Percentiles rank a stretch among this genome's conserved stretches.
phyloP scores from a whole-genome alignment of 768 basidiomycete species.

The Kwoniella botswanensis region DNA sequence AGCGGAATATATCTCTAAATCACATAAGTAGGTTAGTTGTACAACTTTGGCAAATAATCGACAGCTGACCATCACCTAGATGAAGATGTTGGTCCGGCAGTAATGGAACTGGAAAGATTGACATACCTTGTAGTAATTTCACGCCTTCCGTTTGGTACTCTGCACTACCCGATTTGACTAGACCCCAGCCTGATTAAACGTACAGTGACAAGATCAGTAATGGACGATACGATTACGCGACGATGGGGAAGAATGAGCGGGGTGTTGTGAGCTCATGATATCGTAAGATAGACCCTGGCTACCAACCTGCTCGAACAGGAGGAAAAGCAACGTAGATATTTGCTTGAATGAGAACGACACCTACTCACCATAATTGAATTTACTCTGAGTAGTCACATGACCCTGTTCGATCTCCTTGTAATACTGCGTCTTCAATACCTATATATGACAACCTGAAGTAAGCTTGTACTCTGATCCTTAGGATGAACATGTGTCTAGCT shows the following conservation, averaged over 20 bases:
- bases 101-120: background rate
- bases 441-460: background rate
- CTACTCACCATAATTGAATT: slow-evolving; percentile 85
- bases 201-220: no score
- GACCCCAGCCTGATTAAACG: slow-evolving; percentile 62
- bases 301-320: no score
- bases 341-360: background rate
- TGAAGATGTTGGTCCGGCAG: background rate
- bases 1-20: slow-evolving; percentile 82
- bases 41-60: background rate
- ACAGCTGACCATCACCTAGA: background rate
- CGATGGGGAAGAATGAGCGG: no score
- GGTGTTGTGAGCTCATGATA: no score
- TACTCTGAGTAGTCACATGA: slow-evolving; percentile 90
- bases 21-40: background rate
- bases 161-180: slow-evolving; percentile 84
- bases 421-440: slow-evolving; percentile 87
- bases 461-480: background rate
- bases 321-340: no score
- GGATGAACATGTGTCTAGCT: slow-evolving; percentile 19
- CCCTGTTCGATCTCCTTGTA: slow-evolving; percentile 81
- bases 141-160: slow-evolving; percentile 93
- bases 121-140: slow-evolving; percentile 80
- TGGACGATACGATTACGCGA: background rate
- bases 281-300: no score